phyloP scores from a whole-genome alignment of 75 land plant species.

The Azolla pinnata region DNA sequence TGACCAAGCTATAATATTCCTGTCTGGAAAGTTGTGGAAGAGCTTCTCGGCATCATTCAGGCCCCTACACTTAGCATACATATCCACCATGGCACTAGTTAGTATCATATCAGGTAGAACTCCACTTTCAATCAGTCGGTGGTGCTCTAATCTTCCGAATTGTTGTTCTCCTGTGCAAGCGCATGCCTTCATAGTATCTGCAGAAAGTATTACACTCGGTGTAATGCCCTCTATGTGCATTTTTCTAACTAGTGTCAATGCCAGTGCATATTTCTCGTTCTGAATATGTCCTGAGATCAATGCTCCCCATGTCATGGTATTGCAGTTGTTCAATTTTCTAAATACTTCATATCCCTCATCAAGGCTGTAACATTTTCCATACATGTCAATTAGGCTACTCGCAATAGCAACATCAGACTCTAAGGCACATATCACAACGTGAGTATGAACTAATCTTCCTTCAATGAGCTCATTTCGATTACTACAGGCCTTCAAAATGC shows the following conservation, averaged over 20 bases:
- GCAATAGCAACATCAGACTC: not conserved
- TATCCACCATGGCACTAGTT: conserved; percentile 23
- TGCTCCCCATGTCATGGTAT: conserved; percentile 1
- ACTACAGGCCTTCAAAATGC: not conserved
- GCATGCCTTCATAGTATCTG: conserved; percentile 3
- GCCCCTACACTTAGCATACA: conserved; percentile 29
- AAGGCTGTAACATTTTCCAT: conserved; percentile 10
- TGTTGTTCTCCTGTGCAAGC: not conserved
- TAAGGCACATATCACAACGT: not conserved
- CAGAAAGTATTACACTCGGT: not conserved
- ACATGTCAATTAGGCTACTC: conserved; percentile 1
- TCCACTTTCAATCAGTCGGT: conserved; percentile 12
- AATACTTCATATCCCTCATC: conserved; percentile 9
- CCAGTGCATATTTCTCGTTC: not conserved
- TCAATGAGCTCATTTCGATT: not conserved
- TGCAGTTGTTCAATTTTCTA: not conserved
- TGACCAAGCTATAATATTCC: conserved; percentile 26
- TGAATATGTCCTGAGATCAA: conserved; percentile 44
- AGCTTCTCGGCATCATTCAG: conserved; percentile 16
- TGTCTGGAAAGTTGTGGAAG: conserved; percentile 23
- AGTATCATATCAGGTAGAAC: conserved; percentile 21
- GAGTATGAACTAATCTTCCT: not conserved
- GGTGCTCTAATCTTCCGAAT: conserved; percentile 13
- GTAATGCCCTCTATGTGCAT: conserved; percentile 9
- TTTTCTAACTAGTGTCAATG: conserved; percentile 5